Evolutionary conservation across 2,329 filamentous ascomycete species (phyloP).

Genomic region (Sporothrix pseudoabietina): DNA sequence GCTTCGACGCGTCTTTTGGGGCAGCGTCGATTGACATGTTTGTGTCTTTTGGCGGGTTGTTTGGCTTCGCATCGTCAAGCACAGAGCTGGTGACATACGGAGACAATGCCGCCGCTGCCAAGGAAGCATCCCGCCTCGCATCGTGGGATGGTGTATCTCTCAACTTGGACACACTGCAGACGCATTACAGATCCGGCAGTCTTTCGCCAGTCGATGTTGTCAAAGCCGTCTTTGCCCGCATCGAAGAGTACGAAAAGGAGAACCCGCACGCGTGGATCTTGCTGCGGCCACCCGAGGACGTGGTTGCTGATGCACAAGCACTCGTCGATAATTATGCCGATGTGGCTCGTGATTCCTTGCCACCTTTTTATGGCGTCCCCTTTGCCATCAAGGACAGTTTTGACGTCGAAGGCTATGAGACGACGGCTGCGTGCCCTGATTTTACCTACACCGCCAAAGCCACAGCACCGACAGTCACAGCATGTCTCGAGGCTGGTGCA

Average conservation of each 20-base stretch:
- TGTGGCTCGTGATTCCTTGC: slow-evolving; percentile 41
- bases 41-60: slow-evolving; percentile 54
- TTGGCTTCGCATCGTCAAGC: slow-evolving; percentile 51
- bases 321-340: slow-evolving; percentile 46
- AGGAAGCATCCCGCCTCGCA: slow-evolving; percentile 26
- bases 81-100: slow-evolving; percentile 44
- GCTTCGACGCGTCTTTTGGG: slow-evolving; percentile 52
- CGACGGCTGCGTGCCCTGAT: slow-evolving; percentile 55
- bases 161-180: slow-evolving; percentile 28
- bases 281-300: slow-evolving; percentile 45
- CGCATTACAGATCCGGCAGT: slow-evolving; percentile 23
- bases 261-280: slow-evolving; percentile 57
- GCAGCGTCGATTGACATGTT: slow-evolving; percentile 53
- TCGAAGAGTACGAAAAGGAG: slow-evolving; percentile 51
- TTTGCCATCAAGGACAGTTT: slow-evolving; percentile 61
- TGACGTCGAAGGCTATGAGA: slow-evolving; percentile 53
- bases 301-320: slow-evolving; percentile 46
- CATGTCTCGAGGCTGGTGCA: slow-evolving; percentile 53
- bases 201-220: slow-evolving; percentile 29
- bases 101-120: not conserved
- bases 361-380: slow-evolving; percentile 57
- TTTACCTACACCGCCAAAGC: slow-evolving; percentile 52
- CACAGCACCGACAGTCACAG: slow-evolving; percentile 51
- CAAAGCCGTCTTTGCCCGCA: slow-evolving; percentile 44
- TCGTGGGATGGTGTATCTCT: slow-evolving; percentile 23